Percentiles rank a stretch among this genome's conserved stretches.
Evolutionary conservation across 345 rosid species (phyloP).

Genomic region (Rhodomyrtus tomentosa): DNA sequence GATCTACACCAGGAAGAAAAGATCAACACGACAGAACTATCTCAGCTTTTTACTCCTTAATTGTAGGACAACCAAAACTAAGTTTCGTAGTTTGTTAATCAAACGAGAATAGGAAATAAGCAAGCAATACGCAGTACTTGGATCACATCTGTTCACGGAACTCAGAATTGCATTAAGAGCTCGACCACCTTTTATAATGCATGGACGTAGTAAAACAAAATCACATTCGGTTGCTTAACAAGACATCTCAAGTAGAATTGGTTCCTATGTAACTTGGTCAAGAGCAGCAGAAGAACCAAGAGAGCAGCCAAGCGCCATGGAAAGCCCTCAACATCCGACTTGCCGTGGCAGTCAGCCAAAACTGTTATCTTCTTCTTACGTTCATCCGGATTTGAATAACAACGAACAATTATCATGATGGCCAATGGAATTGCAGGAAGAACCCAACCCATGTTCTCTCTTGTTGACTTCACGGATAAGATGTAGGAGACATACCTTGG

Average conservation of each 20-base stretch:
- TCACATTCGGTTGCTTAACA: neutral
- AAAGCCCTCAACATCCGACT: neutral
- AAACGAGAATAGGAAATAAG: neutral
- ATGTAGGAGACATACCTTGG: neutral
- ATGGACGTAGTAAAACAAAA: neutral
- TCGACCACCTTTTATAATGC: neutral
- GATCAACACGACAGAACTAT: neutral
- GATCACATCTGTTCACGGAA: neutral
- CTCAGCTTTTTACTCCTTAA: neutral
- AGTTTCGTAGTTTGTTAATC: neutral
- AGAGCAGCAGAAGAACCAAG: neutral
- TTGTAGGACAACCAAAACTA: neutral
- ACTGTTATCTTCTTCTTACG: neutral
- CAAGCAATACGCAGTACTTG: neutral
- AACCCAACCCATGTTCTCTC: neutral
- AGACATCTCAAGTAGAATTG: neutral
- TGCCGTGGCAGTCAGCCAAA: neutral
- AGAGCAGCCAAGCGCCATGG: neutral
- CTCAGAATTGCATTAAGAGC: neutral
- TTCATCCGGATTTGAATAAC: neutral
- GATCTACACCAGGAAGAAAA: neutral
- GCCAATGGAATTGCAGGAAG: neutral
- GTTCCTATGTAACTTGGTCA: neutral
- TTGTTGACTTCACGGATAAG: neutral
- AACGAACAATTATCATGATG: neutral